Base-by-base conservation (phyloP, 2,329 filamentous ascomycete genomes). In the Sporothrix mexicana region DNA sequence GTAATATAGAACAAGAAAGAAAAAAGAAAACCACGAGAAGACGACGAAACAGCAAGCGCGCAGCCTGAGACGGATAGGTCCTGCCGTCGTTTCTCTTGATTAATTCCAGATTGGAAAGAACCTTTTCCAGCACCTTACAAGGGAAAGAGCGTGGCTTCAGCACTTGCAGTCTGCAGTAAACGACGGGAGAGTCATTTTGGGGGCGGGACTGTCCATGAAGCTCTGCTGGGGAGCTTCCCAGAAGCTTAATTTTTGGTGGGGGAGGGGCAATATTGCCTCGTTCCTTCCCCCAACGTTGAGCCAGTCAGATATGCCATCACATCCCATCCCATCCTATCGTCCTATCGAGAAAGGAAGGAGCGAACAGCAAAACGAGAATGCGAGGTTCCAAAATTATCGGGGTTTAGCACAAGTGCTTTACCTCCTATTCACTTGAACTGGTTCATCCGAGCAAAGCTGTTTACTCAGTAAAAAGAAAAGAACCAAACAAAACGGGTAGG, bases 181-280 rank as follows among this genome's bases (percentile, higher is more conserved):
- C 7, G 55, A 36, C 55, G 20, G 43, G 25, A 25, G n/a, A 69
- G 67, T 59, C 23, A 45, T 17, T 20, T 57, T 53, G 20, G 51
- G 49, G 6, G 36, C 20, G 2, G 45, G 51, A 57, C 9, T 5
- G n/a, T 12, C 66, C 36, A 69, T 55, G 25, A 53, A 69, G 25
- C 47, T 53, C 3, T 47, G 36, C 12, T 45, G 51, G 12, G 41
- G 17, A 51, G 20, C 13, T 36, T 20, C 30, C 9, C 17, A 30
- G 45, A 62, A n/a, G 20, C 13, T 36, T 2, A 13, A 36, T 36
- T 47, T 17, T 13, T 49, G 53, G 68, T 57, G 67, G 68, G 64
- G 67, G 67, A 69, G 67, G 67, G 68, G 41, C 53, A 70, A n/a
- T 41, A 1, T 36, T 57, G 36, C 17, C 25, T 20, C 4, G 64